These are phyloP conservation scores for Furcasterigmium sp. DNA, from an alignment of 2,329 filamentous ascomycete genomes.

Conservation along the genomic window DNA sequence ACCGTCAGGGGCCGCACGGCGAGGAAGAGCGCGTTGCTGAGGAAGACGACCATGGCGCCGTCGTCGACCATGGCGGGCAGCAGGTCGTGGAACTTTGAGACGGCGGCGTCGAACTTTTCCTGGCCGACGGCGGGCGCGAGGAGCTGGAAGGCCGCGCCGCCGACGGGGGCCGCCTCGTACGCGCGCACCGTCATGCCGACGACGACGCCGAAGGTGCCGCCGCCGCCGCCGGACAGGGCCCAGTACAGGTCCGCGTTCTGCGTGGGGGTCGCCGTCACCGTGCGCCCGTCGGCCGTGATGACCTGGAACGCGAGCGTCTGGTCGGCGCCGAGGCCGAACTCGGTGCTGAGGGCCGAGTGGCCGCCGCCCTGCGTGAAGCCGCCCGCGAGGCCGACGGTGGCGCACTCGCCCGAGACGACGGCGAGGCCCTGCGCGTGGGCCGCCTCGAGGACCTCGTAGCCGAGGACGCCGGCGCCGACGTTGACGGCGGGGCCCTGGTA, in stretches of 20 bases:
- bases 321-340: slow-evolving; percentile 55
- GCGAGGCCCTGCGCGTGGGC: slow-evolving; percentile 20
- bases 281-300: slow-evolving; percentile 43
- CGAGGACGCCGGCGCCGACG: slow-evolving; percentile 48
- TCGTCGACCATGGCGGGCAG: slow-evolving; percentile 42
- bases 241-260: slow-evolving; percentile 56
- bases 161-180: slow-evolving; percentile 35
- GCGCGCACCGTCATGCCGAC: slow-evolving; percentile 43
- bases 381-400: slow-evolving; percentile 52
- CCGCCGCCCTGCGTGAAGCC: slow-evolving; percentile 59
- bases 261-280: slow-evolving; percentile 39
- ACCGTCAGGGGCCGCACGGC: slow-evolving; percentile 24
- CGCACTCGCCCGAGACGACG: slow-evolving; percentile 11
- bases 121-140: slow-evolving; percentile 10
- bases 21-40: slow-evolving; percentile 40
- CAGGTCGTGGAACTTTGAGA: slow-evolving; percentile 34
- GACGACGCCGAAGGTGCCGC: slow-evolving; percentile 54
- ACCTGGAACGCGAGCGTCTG: slow-evolving; percentile 52
- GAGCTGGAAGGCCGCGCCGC: slow-evolving; percentile 39
- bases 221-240: slow-evolving; percentile 56
- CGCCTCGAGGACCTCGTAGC: slow-evolving; percentile 34
- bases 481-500: slow-evolving; percentile 49
- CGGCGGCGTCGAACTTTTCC: slow-evolving; percentile 41
- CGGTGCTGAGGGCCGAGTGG: slow-evolving; percentile 45
- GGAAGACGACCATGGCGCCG: slow-evolving; percentile 43